Percentiles rank a stretch among this genome's conserved stretches.
These are phyloP conservation scores for Colletotrichum horii DNA, from an alignment of 2,329 filamentous ascomycete species.

Conservation along the genomic window DNA sequence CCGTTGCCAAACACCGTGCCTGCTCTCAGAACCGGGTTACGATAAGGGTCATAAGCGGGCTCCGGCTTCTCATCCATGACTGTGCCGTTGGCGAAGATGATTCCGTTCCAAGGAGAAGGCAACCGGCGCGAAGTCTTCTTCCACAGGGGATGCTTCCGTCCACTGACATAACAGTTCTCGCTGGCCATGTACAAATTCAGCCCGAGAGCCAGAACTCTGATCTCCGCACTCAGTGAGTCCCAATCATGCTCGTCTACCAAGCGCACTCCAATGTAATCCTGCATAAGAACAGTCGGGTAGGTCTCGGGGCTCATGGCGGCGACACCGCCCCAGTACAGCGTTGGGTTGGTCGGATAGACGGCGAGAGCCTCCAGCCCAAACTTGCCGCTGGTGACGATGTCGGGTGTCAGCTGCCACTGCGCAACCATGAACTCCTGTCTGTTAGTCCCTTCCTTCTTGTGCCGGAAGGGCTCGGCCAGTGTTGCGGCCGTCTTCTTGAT, in stretches of 20 bases:
- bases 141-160: slow-evolving; percentile 27
- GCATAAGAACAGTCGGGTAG: slow-evolving; percentile 35
- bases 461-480: rapidly evolving
- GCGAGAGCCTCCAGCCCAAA: slow-evolving; percentile 31
- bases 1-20: slow-evolving; percentile 31
- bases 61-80: slow-evolving; percentile 25
- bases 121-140: neutral
- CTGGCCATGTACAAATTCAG: slow-evolving; percentile 36
- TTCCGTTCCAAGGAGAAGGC: slow-evolving; percentile 29
- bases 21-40: slow-evolving; percentile 24
- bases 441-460: rapidly evolving
- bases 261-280: slow-evolving; percentile 36
- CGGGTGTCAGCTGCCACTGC: slow-evolving; percentile 21
- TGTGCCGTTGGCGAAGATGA: slow-evolving; percentile 35
- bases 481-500: rapidly evolving
- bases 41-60: slow-evolving; percentile 21
- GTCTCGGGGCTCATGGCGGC: slow-evolving; percentile 30
- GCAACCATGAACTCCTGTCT: neutral
- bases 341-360: slow-evolving; percentile 35
- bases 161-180: slow-evolving; percentile 34
- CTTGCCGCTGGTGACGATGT: slow-evolving; percentile 28
- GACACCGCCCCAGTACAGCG: slow-evolving; percentile 36
- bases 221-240: slow-evolving; percentile 35
- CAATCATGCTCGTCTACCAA: slow-evolving; percentile 27
- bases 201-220: slow-evolving; percentile 34